phyloP scores from a whole-genome alignment of 768 basidiomycete genomes.

The Pulveroboletus ravenelii region DNA sequence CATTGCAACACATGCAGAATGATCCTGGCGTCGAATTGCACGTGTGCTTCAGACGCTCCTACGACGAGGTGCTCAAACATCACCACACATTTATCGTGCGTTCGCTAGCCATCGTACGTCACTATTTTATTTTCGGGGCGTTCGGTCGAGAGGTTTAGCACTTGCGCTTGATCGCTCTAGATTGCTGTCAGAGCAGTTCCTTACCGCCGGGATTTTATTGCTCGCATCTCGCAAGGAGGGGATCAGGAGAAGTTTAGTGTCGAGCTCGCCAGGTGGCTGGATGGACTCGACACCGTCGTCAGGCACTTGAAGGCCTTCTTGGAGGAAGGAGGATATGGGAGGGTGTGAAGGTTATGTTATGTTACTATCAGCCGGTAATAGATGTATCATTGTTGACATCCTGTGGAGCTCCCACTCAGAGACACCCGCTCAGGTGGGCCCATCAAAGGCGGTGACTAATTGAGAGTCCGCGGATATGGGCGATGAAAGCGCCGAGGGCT shows the following conservation, averaged over 20 bases:
- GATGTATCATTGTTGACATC: neutral
- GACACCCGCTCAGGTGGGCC: no score
- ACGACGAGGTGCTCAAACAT: constrained; percentile 60
- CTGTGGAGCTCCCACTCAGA: no score
- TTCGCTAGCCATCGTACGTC: constrained; percentile 36
- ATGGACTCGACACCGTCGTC: constrained; percentile 53
- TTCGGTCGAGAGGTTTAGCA: neutral
- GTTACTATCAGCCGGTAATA: constrained; percentile 11
- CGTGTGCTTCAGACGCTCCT: constrained; percentile 66
- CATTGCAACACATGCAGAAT: constrained; percentile 59
- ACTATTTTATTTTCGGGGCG: neutral
- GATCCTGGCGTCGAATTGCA: constrained; percentile 52
- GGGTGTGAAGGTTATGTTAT: constrained; percentile 34
- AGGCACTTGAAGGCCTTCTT: constrained; percentile 50
- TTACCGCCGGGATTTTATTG: constrained; percentile 58
- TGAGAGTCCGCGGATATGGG: neutral
- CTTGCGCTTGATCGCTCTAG: constrained; percentile 24
- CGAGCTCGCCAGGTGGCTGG: constrained; percentile 60
- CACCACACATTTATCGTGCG: constrained; percentile 68
- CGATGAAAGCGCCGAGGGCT: neutral
- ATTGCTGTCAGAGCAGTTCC: constrained; percentile 62
- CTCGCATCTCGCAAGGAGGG: constrained; percentile 57
- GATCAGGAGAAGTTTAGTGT: constrained; percentile 54
- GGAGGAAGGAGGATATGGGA: constrained; percentile 53
- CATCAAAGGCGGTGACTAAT: neutral